Evolutionary conservation across 106 monocot species (phyloP).

Genomic region (Platanthera guangdongensis): DNA sequence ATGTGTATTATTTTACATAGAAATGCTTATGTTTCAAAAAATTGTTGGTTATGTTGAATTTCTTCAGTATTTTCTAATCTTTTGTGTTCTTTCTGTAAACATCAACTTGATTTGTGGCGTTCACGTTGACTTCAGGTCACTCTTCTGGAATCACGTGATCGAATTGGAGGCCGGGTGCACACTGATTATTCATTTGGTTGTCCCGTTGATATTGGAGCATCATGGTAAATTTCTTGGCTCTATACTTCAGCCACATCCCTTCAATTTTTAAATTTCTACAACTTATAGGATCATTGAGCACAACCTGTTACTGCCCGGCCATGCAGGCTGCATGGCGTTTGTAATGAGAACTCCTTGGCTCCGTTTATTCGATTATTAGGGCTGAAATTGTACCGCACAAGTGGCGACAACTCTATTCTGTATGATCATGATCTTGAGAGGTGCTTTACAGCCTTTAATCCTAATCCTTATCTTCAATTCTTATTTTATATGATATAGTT

Average conservation of each 20-base stretch:
- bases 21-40: not conserved
- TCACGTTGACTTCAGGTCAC: constrained; percentile 43
- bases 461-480: not conserved
- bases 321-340: constrained; percentile 90
- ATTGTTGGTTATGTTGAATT: not conserved
- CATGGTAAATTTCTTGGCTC: constrained; percentile 45
- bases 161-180: constrained; percentile 85
- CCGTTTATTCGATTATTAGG: constrained; percentile 75
- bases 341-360: constrained; percentile 94
- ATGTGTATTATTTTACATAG: not conserved
- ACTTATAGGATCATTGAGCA: not conserved
- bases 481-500: not conserved
- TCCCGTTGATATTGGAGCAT: constrained; percentile 96
- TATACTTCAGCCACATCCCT: not conserved
- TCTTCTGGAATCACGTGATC: constrained; percentile 76
- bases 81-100: not conserved
- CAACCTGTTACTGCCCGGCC: not conserved
- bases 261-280: not conserved
- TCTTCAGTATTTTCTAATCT: not conserved
- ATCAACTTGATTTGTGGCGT: not conserved
- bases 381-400: constrained; percentile 83
- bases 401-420: constrained; percentile 89
- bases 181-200: constrained; percentile 97
- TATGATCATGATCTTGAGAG: constrained; percentile 98
- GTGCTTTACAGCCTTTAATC: constrained; percentile 18